Base-by-base conservation (phyloP, 2,329 filamentous ascomycete species). In the Apiospora arundinis region DNA sequence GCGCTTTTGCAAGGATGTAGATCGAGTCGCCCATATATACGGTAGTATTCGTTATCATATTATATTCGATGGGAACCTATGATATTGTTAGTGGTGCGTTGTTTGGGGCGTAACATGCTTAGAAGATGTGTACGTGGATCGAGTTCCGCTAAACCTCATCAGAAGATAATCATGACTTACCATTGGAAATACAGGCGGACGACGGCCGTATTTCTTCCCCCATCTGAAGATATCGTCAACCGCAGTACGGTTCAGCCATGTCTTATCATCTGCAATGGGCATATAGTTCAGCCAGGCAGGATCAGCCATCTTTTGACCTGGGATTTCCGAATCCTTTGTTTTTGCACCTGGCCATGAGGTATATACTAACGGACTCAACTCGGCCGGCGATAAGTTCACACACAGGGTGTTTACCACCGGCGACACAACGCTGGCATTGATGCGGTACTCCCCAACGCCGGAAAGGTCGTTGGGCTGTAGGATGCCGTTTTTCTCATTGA, bases 391-490 rank as follows among this genome's bases (percentile, higher is more conserved):
- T 84, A 95, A 85, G 56, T 92, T 92, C 1, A 88, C 91, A 75
- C 93, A 96, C 44, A 95, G 80, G 0, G 93, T 91, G 73, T 95
- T 94, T 63, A 95, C 81, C 0, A 88, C 85, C 0, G 93, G 93
- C 0, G 91, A 92, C 0, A 92, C 89, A 0, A 94, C 91, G 0
- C 92, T 90, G 0, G 93, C 93, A 18, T 84, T 82, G 3, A 95
- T 83, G 3, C 84, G 84, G 79, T 94, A 95, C 67, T 91, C 88
- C 14, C 92, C 93, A 11, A 93, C 85, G 0, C 92, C 92, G 0
- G 83, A 86, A 14, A 91, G 82, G 25, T 91, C 88, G 8, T 86
- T 84, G 0, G 93, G 93, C 75, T 95, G 93, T 11, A 93, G 80
- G 42, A 96, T 93, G 0, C 82, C 79, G 76, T 95, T 95, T 11